Base-by-base conservation (phyloP, 495 filamentous ascomycete genomes). In the Penicillium pancosmium region DNA sequence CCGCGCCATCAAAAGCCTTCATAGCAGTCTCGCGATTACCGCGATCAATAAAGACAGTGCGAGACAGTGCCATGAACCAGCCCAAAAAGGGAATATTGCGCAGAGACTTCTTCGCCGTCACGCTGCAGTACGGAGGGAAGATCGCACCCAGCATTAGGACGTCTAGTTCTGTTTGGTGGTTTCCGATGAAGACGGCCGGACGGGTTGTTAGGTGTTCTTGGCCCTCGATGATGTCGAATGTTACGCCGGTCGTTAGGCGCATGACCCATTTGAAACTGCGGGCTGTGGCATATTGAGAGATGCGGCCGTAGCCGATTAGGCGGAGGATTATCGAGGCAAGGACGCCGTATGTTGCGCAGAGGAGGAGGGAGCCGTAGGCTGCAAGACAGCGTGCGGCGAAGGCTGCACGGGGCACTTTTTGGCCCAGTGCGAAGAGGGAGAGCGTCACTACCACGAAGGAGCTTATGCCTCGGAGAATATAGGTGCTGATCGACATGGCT, bases 151-250 rank as follows among this genome's bases (percentile, higher is more conserved):
- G 82, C 83, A 98, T 88, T 52, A 96, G 81, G 34, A 99, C 89
- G 69, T 99, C 94, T 55, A 99, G 83, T 71, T 97, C 95, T 5
- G 88, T 89, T 78, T 97, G 93, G 77, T 98, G 93, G 71, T 98
- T 98, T 25, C 86, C 89, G 64, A 98, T 82, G 67, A 98, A 93
- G 51, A 98, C 90, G 41, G 91, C 91, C 5, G 94, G 95, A 38
- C 93, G 84, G 27, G 83, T 83, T 4, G 77, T 81, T 31, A 96
- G 83, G 55, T 86, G 66, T 57, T 87, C 73, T 44, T 86, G 72
- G 46, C 89, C 88, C 52, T 89, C 84, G 38, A 87, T 75, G 57
- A 97, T 77, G 44, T 86, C 79, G 65, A 97, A 97, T 27, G 73
- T 80, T n/a, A 98, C 80, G 49, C 92, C 92, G 16, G 91, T 92